Percentiles rank a stretch among this genome's conserved stretches.
These are phyloP conservation scores for Colletotrichum siamense DNA, from an alignment of 2,329 filamentous ascomycete species.

Conservation along the genomic window DNA sequence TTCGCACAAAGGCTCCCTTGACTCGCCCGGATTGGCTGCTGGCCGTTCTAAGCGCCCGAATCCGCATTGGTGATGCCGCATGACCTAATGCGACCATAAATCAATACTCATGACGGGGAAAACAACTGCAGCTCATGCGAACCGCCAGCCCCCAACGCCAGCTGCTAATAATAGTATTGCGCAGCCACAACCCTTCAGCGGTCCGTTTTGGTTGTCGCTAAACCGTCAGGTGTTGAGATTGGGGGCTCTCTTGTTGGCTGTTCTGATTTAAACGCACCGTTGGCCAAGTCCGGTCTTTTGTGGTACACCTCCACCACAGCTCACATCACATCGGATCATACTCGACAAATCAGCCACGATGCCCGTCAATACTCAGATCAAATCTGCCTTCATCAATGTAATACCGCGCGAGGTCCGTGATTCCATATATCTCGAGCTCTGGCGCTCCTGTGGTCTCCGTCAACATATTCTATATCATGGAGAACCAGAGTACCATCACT, in stretches of 20 bases:
- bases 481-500: neutral
- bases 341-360: neutral
- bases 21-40: neutral
- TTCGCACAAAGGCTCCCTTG: neutral
- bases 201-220: neutral
- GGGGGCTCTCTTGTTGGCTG: neutral
- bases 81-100: neutral
- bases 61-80: neutral
- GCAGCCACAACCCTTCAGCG: neutral
- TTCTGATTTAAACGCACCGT: neutral
- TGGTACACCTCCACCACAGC: neutral
- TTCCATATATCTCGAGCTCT: slow-evolving; percentile 21
- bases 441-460: neutral
- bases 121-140: neutral
- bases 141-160: neutral
- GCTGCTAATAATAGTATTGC: neutral
- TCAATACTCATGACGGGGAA: neutral
- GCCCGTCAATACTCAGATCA: neutral
- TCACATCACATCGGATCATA: neutral
- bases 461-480: slow-evolving; percentile 18
- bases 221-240: neutral
- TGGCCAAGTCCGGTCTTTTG: neutral
- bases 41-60: neutral
- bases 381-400: slow-evolving; percentile 1
- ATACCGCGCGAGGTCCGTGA: slow-evolving; percentile 19